phyloP scores from a whole-genome alignment of 1,139 yeast genomes.

The Yamadazyma sp. region DNA sequence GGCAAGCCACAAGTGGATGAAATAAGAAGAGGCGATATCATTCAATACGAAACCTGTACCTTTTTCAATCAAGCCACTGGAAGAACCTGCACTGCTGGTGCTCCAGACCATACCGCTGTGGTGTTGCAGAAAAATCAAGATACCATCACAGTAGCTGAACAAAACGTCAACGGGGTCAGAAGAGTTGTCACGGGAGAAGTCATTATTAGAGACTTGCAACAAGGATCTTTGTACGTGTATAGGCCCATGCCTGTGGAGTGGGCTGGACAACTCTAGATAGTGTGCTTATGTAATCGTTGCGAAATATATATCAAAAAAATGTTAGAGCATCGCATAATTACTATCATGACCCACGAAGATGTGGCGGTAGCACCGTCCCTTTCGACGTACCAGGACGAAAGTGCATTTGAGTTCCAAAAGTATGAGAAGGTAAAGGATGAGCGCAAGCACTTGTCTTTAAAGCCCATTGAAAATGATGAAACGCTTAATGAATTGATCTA shows the following conservation, averaged over 20 bases:
- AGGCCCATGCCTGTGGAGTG: slow-evolving; percentile 45
- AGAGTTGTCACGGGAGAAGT: slow-evolving; percentile 49
- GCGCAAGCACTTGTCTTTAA: slow-evolving; percentile 28
- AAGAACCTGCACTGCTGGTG: slow-evolving; percentile 42
- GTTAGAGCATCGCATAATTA: neutral
- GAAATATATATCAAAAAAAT: neutral
- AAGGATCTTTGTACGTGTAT: slow-evolving; percentile 52
- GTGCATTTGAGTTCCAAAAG: slow-evolving; percentile 46
- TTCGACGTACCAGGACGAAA: slow-evolving; percentile 60
- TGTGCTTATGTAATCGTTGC: neutral
- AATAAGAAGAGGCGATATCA: slow-evolving; percentile 41
- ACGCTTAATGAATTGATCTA: slow-evolving; percentile 26
- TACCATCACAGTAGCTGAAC: slow-evolving; percentile 52
- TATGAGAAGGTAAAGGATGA: slow-evolving; percentile 26
- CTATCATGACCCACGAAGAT: slow-evolving; percentile 14
- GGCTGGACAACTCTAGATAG: slow-evolving; percentile 2
- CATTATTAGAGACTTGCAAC: slow-evolving; percentile 40
- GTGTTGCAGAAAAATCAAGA: slow-evolving; percentile 41
- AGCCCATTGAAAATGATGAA: slow-evolving; percentile 21
- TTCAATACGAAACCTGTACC: slow-evolving; percentile 42
- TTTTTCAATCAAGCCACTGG: slow-evolving; percentile 37
- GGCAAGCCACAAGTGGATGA: slow-evolving; percentile 31
- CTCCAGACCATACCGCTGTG: slow-evolving; percentile 69
- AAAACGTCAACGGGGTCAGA: slow-evolving; percentile 55
- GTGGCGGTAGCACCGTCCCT: slow-evolving; percentile 51